phyloP scores from a whole-genome alignment of 2,329 filamentous ascomycete genomes.

The Chalara sp. region DNA sequence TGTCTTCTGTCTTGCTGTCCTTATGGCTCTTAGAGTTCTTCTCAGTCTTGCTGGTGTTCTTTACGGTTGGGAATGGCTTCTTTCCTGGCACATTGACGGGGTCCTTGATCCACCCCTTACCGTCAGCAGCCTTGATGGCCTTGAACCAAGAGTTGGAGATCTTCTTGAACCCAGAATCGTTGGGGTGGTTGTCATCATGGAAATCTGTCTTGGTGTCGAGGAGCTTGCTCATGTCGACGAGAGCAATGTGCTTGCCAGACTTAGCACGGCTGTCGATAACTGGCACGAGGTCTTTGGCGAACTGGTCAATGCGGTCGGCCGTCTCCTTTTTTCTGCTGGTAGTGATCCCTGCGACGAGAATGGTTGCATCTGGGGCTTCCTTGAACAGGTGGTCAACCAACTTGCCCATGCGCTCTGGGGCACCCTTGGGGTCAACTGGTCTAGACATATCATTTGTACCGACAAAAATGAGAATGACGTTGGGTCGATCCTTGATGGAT shows the following conservation, averaged over 20 bases:
- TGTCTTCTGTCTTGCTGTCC: background rate
- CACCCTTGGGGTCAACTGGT: constrained; percentile 18
- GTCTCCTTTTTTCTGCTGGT: constrained; percentile 1
- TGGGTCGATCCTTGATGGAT: constrained; percentile 20
- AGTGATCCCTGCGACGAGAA: constrained; percentile 32
- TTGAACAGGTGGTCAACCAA: constrained; percentile 27
- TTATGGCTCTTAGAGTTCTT: background rate
- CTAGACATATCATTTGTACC: constrained; percentile 29
- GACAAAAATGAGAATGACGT: constrained; percentile 28
- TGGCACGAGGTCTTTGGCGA: constrained; percentile 8
- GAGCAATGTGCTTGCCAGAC: constrained; percentile 5
- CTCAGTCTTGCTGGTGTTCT: background rate
- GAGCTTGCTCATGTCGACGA: constrained; percentile 11
- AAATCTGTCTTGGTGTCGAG: background rate
- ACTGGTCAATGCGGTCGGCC: constrained; percentile 4
- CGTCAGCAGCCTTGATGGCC: constrained; percentile 1
- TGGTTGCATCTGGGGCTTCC: constrained; percentile 26
- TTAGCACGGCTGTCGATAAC: constrained; percentile 4
- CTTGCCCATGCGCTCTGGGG: constrained; percentile 26
- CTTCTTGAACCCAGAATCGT: constrained; percentile 8
- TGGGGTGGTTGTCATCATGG: constrained; percentile 8
- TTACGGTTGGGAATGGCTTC: background rate
- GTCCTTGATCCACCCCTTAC: constrained; percentile 3
- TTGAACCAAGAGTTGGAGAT: constrained; percentile 8
- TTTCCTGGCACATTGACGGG: background rate